Base-by-base conservation (phyloP, 805 yeast genomes). In the Lipomyces kockii region DNA sequence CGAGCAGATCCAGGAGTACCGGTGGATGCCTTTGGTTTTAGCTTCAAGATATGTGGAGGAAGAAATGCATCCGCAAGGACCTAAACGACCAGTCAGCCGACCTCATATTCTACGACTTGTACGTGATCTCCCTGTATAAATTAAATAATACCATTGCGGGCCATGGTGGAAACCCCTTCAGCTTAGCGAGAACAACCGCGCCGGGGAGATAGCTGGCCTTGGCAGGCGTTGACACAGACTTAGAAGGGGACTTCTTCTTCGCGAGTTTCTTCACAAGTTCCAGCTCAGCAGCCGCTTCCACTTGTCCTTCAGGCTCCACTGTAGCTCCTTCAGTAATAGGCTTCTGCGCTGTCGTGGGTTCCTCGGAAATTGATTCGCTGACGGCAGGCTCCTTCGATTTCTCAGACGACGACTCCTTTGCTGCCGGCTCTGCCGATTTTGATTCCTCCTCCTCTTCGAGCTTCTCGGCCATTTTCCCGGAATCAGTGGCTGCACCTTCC, bases 101-200 rank as follows among this genome's bases (percentile, higher is more conserved):
- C 27, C 17, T 22, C 39, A 11, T 25, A 17, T 9, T 27, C 4
- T n/a, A 60, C 27, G 22, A 43, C 46, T 43, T 39, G 43, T n/a
- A 17, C 7, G 3, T 29, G n/a, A 29, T 20, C 17, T 54, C 43
- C 22, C 29, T 32, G 27, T 43, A 25, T n/a, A 34, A n/a, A 22
- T 25, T 3, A 29, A 22, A 20, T 4, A 70, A 11, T 62, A 90
- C 87, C 86, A 91, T 87, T 2, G 93, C 92, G 0, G 97, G 97
- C 97, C 97, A 91, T 54, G 93, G 89, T 2, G 97, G 90, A 75
- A 87, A 91, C 8, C 97, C 96, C 74, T 90, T 91, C 59, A 91
- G 87, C 77, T 91, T 91, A 7, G 95, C 95, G 29, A 91, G 81
- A 0, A 91, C 90, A 4, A 86, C 77, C 34, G 82, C 78, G 3